Percentiles rank a stretch among this genome's conserved stretches.
These are phyloP conservation scores for Tylopilus subfusipes DNA, from an alignment of 768 basidiomycete genomes.

Conservation along the genomic window DNA sequence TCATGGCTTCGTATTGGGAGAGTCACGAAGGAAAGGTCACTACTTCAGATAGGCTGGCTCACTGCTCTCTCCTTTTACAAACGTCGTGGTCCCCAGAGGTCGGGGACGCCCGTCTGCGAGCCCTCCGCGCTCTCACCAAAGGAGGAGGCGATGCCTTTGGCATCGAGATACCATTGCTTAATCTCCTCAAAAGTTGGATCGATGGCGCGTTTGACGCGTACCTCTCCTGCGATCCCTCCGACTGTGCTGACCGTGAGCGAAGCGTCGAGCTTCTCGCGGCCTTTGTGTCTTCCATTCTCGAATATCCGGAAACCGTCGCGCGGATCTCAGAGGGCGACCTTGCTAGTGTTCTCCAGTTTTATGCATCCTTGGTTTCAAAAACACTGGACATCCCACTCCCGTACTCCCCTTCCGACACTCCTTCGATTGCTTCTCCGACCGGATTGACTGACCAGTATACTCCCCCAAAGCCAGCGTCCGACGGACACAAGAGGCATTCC, in stretches of 20 bases:
- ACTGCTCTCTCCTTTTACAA: constrained; percentile 59
- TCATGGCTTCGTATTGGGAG: constrained; percentile 67
- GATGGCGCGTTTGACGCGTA: constrained; percentile 58
- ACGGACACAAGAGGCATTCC: constrained; percentile 54
- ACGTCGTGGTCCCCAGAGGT: constrained; percentile 60
- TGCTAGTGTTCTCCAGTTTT: constrained; percentile 55
- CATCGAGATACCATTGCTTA: constrained; percentile 55
- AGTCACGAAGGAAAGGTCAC: constrained; percentile 46
- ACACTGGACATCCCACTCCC: constrained; percentile 38
- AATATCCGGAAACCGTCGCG: constrained; percentile 50
- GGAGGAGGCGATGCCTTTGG: constrained; percentile 60
- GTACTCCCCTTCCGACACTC: constrained; percentile 14
- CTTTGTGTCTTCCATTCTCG: constrained; percentile 52
- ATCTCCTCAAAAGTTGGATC: constrained; percentile 62
- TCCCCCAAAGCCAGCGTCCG: constrained; percentile 18
- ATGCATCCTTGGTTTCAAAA: constrained; percentile 54
- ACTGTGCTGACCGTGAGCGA: constrained; percentile 58
- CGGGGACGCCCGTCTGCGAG: constrained; percentile 69
- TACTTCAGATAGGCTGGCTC: constrained; percentile 58
- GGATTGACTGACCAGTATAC: constrained; percentile 32
- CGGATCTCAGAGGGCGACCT: constrained; percentile 60
- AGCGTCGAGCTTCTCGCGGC: constrained; percentile 58
- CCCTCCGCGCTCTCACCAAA: constrained; percentile 60
- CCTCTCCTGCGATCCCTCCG: constrained; percentile 33
- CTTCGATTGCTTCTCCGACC: constrained; percentile 27